These are phyloP conservation scores for Tuber aestivum DNA, from an alignment of 495 filamentous ascomycete genomes.

Conservation along the genomic window DNA sequence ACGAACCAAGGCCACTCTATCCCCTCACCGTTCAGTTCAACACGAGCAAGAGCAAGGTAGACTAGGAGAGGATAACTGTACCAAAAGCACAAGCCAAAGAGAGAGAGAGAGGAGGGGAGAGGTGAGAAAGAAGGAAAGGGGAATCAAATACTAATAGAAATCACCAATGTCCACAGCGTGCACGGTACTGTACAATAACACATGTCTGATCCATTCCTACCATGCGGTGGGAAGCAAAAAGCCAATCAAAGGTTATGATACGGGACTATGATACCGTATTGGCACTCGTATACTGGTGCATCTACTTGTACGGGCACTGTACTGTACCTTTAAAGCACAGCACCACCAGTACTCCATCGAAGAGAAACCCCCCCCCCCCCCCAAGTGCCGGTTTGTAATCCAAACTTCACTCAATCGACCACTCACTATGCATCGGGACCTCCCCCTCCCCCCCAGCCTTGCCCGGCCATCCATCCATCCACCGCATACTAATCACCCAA, in stretches of 20 bases:
- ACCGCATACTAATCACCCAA: background rate
- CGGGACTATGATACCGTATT: no score
- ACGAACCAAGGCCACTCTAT: background rate
- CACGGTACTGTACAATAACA: background rate
- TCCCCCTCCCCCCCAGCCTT: no score
- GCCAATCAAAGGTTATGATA: background rate
- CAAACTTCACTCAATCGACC: background rate
- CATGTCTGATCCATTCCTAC: background rate
- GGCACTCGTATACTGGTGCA: background rate
- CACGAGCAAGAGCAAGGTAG: background rate
- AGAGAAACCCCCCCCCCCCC: no score
- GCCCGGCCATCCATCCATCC: background rate
- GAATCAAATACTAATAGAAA: background rate
- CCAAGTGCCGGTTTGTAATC: background rate
- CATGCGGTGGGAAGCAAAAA: background rate
- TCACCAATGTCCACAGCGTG: background rate
- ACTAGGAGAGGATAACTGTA: background rate
- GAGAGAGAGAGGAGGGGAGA: background rate
- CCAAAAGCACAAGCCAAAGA: background rate
- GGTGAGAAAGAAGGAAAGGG: background rate
- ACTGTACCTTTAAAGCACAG: background rate
- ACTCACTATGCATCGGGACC: background rate
- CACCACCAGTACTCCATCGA: background rate
- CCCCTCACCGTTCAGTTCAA: background rate
- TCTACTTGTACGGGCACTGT: background rate